Base-by-base conservation (phyloP, 352 stramenopile genomes). In the Globisporangium nunn region DNA sequence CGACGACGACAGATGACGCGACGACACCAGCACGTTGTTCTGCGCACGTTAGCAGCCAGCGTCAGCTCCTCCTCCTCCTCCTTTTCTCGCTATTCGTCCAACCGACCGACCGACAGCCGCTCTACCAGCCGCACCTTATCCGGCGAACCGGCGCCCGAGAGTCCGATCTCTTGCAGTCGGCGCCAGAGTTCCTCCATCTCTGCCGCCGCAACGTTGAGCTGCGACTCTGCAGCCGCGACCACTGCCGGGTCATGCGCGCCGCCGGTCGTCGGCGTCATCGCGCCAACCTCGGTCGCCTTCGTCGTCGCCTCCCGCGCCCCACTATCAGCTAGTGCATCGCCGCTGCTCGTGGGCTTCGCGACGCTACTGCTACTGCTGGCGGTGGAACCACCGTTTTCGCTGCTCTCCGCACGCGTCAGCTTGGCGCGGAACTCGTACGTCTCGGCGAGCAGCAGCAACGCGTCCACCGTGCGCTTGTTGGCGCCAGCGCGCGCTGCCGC, bases 111-210 rank as follows among this genome's bases (percentile, higher is more conserved):
- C 23, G 23, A 23, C 23, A 23, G 23, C 23, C 23, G 23, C 23
- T 1, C 23, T 23, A 23, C 23, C 1, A 11, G 28, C 6, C 12
- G 37, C 47, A 85, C 81, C 75, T 87, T 89, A 30, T 91, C 76
- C 1, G 65, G 59, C 29, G 74, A 72, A 8, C 71, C 70, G 18
- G 66, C 64, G 54, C 65, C 80, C 0, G 81, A 84, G 23, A 94
- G 70, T 30, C 85, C 85, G 6, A 94, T 82, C 59, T 87, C 81
- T 44, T 90, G 73, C 15, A 94, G 64, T n/a, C 77, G 61, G n/a
- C 75, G 73, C 78, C 78, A 91, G 15, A 94, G 63, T 37, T 94
- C 85, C 50, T 94, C 85, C 66, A 94, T 92, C 63, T 94, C 85
- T 0, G 76, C 68, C 3, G 82, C 77, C 15, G 85, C 85, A 15